Evolutionary conservation across 257 asterid genomes (phyloP), one percentile per base, ranked within the genome.

Genomic region (Misopates orontium): DNA sequence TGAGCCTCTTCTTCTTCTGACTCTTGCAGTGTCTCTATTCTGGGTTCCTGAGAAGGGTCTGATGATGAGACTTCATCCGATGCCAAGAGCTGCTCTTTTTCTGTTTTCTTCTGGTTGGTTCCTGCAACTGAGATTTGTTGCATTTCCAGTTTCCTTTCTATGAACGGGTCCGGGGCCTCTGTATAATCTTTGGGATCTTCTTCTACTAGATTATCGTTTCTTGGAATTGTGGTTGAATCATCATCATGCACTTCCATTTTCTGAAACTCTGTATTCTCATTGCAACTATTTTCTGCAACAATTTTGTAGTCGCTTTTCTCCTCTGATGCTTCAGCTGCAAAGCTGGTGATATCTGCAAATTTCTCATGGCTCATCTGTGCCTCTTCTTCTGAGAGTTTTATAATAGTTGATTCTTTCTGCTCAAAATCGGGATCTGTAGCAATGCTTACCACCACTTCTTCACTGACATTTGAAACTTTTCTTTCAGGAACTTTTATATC

Each of bases 241-340:
- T 73, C 69, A 54, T 77, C 71, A 49, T 66, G 54, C 42, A 48
- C 75, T 73, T 60, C 39, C 17, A 47, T 42, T 45, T 62, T 62
- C 51, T 75, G 61, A 32, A 23, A 50, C 48, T 70, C 64, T 12
- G 67, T 54, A 56, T 68, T 65, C 50, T 64, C 69, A 13, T 17
- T 56, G 17, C 45, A 56, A 48, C 56, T 62, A 45, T 57, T 40
- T 45, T 56, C 61, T 18, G 11, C 57, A 13, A 67, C 72, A 45
- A 22, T 56, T 39, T 62, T 20, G 28, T 42, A 58, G 32, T 58
- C 61, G 21, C 28, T 60, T 42, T 18, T 70, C 74, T 22, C 7
- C 56, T 52, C 71, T 39, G 75, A 22, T 47, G 66, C 64, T 67
- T 66, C 83, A 74, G 67, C 56, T 72, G 56, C 76, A 60, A 62